Conservation (phyloP, 306 rosid genomes). For the Dryas drummondii region DNA sequence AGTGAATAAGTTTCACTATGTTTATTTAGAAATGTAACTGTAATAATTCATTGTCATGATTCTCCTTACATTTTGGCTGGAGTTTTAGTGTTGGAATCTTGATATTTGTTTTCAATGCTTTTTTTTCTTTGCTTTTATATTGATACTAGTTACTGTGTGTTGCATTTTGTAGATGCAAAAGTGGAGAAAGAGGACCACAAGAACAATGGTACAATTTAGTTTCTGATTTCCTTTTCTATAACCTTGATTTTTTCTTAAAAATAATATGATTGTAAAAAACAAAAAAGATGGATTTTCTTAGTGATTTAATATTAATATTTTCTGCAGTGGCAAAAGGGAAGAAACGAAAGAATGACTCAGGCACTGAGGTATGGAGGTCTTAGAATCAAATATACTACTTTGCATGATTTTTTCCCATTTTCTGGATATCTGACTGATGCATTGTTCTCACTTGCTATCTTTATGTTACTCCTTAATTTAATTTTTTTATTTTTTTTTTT, state of each 20-base stretch:
- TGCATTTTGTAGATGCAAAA: conserved; percentile 58
- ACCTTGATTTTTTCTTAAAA: neutral
- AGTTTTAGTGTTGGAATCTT: neutral
- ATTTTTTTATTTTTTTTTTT: conserved; percentile 14
- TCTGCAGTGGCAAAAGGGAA: conserved; percentile 76
- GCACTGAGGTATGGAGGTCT: conserved; percentile 60
- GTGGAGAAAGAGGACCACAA: conserved; percentile 72
- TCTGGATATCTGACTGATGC: neutral
- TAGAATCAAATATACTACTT: conserved; percentile 18
- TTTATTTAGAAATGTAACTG: no score
- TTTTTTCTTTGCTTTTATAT: neutral
- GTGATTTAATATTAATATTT: conserved; percentile 20
- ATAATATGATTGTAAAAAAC: conserved; percentile 12
- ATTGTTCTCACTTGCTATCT: neutral
- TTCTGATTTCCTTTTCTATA: conserved; percentile 21
- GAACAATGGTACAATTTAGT: conserved; percentile 51
- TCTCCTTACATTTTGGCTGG: neutral
- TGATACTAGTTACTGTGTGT: conserved; percentile 24
- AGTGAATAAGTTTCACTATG: no score
- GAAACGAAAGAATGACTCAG: conserved; percentile 74
- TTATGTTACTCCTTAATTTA: conserved; percentile 6
- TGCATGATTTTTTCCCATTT: neutral
- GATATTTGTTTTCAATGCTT: neutral
- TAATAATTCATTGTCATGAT: neutral
- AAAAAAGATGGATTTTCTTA: neutral